Evolutionary conservation across 2,329 filamentous ascomycete species (phyloP).

Genomic region (Tolypocladium capitatum): DNA sequence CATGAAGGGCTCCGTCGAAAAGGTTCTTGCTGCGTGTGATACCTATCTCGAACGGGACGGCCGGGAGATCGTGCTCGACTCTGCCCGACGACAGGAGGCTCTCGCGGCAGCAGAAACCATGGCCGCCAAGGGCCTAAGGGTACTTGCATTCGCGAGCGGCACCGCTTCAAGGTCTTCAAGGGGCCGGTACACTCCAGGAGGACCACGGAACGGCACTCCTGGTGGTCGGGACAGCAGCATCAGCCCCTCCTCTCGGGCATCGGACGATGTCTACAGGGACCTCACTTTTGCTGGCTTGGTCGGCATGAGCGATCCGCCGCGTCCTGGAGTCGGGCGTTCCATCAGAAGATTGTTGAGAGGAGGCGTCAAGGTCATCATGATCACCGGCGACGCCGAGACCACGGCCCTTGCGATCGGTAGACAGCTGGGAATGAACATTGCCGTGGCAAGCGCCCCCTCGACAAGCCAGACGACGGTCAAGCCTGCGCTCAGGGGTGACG

Average conservation of each 20-base stretch:
- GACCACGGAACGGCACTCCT: conserved; percentile 39
- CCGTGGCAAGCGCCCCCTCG: conserved; percentile 35
- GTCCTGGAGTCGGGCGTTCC: conserved; percentile 77
- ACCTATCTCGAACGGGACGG: conserved; percentile 81
- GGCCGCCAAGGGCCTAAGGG: conserved; percentile 78
- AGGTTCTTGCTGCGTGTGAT: conserved; percentile 74
- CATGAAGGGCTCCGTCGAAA: conserved; percentile 89
- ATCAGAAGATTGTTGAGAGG: conserved; percentile 85
- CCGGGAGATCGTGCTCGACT: conserved; percentile 73
- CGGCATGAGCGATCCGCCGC: conserved; percentile 93
- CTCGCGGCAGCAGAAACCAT: conserved; percentile 70
- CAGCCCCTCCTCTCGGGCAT: conserved; percentile 27
- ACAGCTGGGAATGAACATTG: conserved; percentile 87
- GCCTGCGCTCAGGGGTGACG: conserved; percentile 72
- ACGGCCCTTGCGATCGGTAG: conserved; percentile 88
- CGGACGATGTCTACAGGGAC: conserved; percentile 65
- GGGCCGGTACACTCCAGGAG: conserved; percentile 22
- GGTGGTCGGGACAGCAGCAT: conserved; percentile 23
- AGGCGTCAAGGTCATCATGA: conserved; percentile 97
- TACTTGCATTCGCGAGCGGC: conserved; percentile 88
- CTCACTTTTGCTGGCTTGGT: conserved; percentile 85
- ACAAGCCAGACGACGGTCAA: conserved; percentile 46
- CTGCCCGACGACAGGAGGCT: conserved; percentile 59
- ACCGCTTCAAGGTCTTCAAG: conserved; percentile 37
- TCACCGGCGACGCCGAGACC: conserved; percentile 90